A percentile compares a stretch with the other conserved stretches of the same genome.
These are phyloP conservation scores for Teratosphaeria gauchensis DNA, from an alignment of 2,329 filamentous ascomycete genomes.

Conservation along the genomic window DNA sequence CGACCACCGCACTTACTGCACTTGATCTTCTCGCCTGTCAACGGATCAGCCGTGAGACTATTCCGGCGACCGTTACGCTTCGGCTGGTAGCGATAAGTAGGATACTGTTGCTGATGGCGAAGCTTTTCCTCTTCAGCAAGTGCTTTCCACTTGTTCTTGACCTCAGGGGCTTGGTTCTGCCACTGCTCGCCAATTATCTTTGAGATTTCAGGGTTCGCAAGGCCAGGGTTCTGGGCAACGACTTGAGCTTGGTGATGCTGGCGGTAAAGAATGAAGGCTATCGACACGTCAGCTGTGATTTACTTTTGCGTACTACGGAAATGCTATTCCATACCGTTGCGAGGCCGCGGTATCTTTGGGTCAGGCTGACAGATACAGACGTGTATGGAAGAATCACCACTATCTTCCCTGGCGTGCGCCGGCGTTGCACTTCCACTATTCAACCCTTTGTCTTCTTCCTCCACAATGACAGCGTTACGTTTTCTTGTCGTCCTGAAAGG, in stretches of 20 bases:
- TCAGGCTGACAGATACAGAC: conserved; percentile 63
- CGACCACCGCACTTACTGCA: conserved; percentile 66
- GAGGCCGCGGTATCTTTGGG: conserved; percentile 60
- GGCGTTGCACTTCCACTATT: conserved; percentile 16
- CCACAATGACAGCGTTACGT: conserved; percentile 21
- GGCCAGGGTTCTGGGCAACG: conserved; percentile 70
- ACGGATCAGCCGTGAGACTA: conserved; percentile 23
- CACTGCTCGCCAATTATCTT: conserved; percentile 95
- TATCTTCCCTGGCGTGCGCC: conserved; percentile 20
- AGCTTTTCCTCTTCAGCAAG: conserved; percentile 89
- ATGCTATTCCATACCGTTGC: conserved; percentile 51
- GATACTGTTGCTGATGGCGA: conserved; percentile 80
- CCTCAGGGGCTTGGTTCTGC: conserved; percentile 63
- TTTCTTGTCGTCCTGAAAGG: conserved; percentile 25
- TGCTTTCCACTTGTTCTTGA: conserved; percentile 78
- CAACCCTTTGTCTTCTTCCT: conserved; percentile 22
- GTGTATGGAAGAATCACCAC: conserved; percentile 37
- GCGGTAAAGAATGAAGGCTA: conserved; percentile 95
- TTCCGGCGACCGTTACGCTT: conserved; percentile 44
- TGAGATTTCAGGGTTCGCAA: conserved; percentile 91
- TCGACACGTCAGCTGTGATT: conserved; percentile 22
- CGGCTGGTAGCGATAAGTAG: conserved; percentile 89
- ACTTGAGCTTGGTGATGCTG: conserved; percentile 83
- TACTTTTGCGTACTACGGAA: background rate
- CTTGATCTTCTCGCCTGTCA: conserved; percentile 34